phyloP scores from a whole-genome alignment of 2,329 filamentous ascomycete genomes.

The Beauveria australis region DNA sequence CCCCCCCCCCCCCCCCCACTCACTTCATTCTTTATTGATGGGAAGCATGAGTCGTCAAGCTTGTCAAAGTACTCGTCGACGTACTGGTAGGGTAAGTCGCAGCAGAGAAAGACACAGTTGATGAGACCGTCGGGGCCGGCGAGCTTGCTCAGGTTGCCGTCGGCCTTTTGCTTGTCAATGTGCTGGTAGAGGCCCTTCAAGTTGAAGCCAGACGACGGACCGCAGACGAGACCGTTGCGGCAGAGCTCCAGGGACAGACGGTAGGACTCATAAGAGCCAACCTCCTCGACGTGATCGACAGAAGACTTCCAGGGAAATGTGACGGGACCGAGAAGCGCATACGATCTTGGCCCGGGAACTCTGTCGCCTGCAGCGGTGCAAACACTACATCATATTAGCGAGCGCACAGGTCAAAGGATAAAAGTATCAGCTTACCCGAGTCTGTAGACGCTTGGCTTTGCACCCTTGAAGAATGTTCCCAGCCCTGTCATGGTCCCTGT shows the following conservation, averaged over 20 bases:
- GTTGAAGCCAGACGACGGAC: conserved; percentile 54
- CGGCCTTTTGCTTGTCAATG: conserved; percentile 38
- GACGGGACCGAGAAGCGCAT: conserved; percentile 38
- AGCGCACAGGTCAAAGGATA: rapidly evolving
- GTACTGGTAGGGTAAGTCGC: conserved; percentile 57
- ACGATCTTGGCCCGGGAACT: conserved; percentile 50
- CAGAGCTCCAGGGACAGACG: conserved; percentile 44
- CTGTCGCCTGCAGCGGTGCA: conserved; percentile 49
- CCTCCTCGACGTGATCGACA: conserved; percentile 48
- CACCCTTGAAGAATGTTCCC: conserved; percentile 40
- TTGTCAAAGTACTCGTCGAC: conserved; percentile 53
- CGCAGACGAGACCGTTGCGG: conserved; percentile 49
- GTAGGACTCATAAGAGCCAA: conserved; percentile 47
- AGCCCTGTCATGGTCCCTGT: conserved; percentile 40
- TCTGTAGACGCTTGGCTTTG: conserved; percentile 38
- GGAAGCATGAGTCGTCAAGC: conserved; percentile 39
- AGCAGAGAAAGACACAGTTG: conserved; percentile 52
- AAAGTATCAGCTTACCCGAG: conserved; percentile 19
- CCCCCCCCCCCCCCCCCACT: too few relatives aligned
- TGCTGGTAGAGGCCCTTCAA: conserved; percentile 43
- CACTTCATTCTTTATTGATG: conserved; percentile 36
- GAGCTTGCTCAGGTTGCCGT: conserved; percentile 34
- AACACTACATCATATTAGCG: conserved; percentile 28
- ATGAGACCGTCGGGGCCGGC: conserved; percentile 36
- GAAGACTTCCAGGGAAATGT: conserved; percentile 51